Evolutionary conservation across 1,284 basidiomycete genomes (phyloP).

Genomic region (Coniferiporia sulphurascens): DNA sequence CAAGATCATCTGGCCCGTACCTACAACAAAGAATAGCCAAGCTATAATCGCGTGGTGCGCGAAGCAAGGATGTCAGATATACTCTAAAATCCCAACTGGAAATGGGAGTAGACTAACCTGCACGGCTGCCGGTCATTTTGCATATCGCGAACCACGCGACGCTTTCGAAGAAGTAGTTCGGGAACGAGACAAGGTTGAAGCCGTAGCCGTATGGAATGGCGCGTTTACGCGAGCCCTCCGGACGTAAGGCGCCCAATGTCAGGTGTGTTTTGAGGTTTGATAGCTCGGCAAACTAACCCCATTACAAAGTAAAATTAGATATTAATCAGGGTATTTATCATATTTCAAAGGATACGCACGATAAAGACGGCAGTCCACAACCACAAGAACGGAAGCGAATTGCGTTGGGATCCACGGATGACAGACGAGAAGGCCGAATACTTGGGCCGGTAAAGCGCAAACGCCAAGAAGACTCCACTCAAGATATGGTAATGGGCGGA

Average conservation of each 20-base stretch:
- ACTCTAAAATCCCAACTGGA: neutral
- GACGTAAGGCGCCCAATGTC: slow-evolving; percentile 79
- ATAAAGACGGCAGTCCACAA: slow-evolving; percentile 67
- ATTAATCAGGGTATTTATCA: neutral
- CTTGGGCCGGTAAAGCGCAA: slow-evolving; percentile 73
- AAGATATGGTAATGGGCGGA: slow-evolving; percentile 87
- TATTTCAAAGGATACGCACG: slow-evolving; percentile 43
- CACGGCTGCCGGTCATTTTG: slow-evolving; percentile 75
- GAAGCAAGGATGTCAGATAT: slow-evolving; percentile 8
- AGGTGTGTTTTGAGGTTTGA: slow-evolving; percentile 85
- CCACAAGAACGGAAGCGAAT: slow-evolving; percentile 66
- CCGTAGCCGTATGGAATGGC: slow-evolving; percentile 85
- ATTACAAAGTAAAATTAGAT: slow-evolving; percentile 1
- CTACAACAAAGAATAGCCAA: slow-evolving; percentile 68
- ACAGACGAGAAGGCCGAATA: slow-evolving; percentile 56
- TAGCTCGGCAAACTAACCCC: slow-evolving; percentile 72
- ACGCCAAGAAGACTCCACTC: slow-evolving; percentile 71
- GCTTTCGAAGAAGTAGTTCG: slow-evolving; percentile 95
- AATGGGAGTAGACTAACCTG: slow-evolving; percentile 46
- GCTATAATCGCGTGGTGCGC: slow-evolving; percentile 36
- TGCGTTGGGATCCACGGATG: slow-evolving; percentile 64
- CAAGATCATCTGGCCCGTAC: slow-evolving; percentile 68
- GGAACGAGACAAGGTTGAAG: slow-evolving; percentile 82
- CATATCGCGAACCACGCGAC: slow-evolving; percentile 75
- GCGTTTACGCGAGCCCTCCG: slow-evolving; percentile 74